Percentiles rank a stretch among this genome's conserved stretches.
Evolutionary conservation across 495 filamentous ascomycete genomes (phyloP).

Genomic region (Astrothelium subdiscretum): DNA sequence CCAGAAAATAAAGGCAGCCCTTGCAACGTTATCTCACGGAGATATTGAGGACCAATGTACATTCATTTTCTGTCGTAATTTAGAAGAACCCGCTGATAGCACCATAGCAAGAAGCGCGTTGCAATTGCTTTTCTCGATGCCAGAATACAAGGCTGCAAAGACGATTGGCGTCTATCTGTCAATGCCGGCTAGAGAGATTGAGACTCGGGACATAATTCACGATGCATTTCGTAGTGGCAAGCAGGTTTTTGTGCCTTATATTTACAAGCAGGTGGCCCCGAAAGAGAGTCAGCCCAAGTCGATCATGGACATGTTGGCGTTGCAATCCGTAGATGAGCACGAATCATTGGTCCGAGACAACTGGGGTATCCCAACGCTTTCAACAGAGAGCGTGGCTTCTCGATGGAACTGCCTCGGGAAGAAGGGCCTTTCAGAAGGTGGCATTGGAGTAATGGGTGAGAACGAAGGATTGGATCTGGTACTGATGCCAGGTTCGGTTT

Average conservation of each 20-base stretch:
- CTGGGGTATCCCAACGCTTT: conserved; percentile 87
- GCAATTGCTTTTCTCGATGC: conserved; percentile 44
- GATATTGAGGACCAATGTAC: conserved; percentile 57
- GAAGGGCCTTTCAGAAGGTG: conserved; percentile 24
- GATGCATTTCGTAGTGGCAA: conserved; percentile 71
- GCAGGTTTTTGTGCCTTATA: conserved; percentile 81
- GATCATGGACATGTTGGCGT: conserved; percentile 87
- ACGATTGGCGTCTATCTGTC: conserved; percentile 81
- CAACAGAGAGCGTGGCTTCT: conserved; percentile 44
- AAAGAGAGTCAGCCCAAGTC: conserved; percentile 34
- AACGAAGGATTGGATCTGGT: conserved; percentile 60
- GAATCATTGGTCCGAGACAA: conserved; percentile 59
- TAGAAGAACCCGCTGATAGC: conserved; percentile 9
- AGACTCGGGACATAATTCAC: conserved; percentile 65
- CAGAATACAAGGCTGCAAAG: conserved; percentile 58
- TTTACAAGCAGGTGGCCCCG: conserved; percentile 34
- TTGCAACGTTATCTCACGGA: conserved; percentile 45
- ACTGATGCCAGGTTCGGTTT: conserved; percentile 88
- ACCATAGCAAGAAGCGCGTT: conserved; percentile 42
- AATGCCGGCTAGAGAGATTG: conserved; percentile 77
- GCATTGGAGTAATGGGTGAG: conserved; percentile 14
- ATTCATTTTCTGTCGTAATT: conserved; percentile 1
- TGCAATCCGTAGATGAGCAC: conserved; percentile 63
- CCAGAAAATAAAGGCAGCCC: conserved; percentile 50
- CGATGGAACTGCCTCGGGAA: conserved; percentile 61